Evolutionary conservation across 805 yeast species (phyloP), one percentile per base, ranked within the genome.

Genomic region (Candida pseudofarinosa): DNA sequence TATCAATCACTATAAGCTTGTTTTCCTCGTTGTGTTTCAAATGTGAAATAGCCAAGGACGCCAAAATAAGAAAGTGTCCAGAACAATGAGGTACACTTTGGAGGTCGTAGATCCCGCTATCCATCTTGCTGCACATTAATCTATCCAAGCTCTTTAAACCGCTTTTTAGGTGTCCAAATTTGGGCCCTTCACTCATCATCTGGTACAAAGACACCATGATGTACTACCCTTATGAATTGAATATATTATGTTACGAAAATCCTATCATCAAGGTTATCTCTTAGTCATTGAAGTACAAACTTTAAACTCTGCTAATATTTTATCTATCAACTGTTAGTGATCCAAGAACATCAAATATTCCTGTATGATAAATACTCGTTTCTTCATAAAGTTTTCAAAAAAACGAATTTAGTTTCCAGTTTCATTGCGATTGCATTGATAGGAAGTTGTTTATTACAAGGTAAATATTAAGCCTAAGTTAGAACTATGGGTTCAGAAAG

Each of bases 81-180:
- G 42, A 35, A 45, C 59, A 54, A 3, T 59, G 57, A 3, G 74
- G 71, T n/a, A 65, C 63, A 2, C 64, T 45, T 48, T 68, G 73
- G 45, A 68, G 50, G 43, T 69, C 74, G 39, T 60, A 58, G 5
- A 69, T 48, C 8, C 66, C 63, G 35, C 47, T 53, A 30, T 44
- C 34, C 33, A 37, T 38, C 23, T 35, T 33, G 19, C 41, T 37
- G 6, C 52, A 43, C 14, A 66, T 49, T 32, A 51, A 45, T 35
- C 45, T 47, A 41, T 69, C 72, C 13, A 68, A 47, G 15, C 63
- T 39, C 1, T 62, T 55, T 13, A 66, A 41, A 15, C 58, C 56
- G 0, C 70, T 62, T 1, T 62, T 40, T 16, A 67, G 43, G 37
- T 59, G 63, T 19, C 42, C 32, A 58, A 57, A 59, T 17, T 45